Base-by-base conservation (phyloP, 2,329 filamentous ascomycete species). In the Aspergillus candidus region DNA sequence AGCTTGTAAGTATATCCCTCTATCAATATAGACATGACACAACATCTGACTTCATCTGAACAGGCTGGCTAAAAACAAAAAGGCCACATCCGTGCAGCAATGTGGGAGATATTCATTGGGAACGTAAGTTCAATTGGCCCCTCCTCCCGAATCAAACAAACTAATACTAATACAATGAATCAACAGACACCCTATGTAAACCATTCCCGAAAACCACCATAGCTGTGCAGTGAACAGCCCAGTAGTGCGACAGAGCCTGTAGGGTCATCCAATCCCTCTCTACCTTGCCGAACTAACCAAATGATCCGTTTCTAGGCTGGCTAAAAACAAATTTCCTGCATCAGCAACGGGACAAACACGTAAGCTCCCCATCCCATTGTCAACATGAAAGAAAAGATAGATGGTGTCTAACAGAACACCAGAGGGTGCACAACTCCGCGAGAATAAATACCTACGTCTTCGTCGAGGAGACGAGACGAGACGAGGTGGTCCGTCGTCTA, bases 1-100 rank as follows among this genome's bases (percentile, higher is more conserved):
- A 53, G 45, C 48, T 51, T 51, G 52, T 54, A 48, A 43, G 52
- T 41, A 35, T 15, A 10, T 7, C 33, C 11, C 11, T 11, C 8
- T 32, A 11, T 13, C 4, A n/a, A 17, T 31, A 11, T 11, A 12
- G 12, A 17, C n/a, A 12, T 6, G 12, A 27, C 6, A 8, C 22
- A 3, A 27, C 2, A 10, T 10, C 22, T 27, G 22, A 32, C 11
- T 15, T 4, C 2, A 3, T 31, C n/a, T 31, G 12, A 17, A 11
- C 15, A 50, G 45, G 42, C 48, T 50, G 48, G 48, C n/a, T 50
- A 47, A 39, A 47, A 27, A 27, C 7, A 27, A 1, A 27, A 22
- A 5, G 10, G 7, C 22, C 22, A 27, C 22, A 18, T 18, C 18
- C 22, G 10, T 3, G 22, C 22, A 27, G 22, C 8, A 10, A 27